phyloP scores from a whole-genome alignment of 2,329 filamentous ascomycete species.

The Fusarium proliferatum region DNA sequence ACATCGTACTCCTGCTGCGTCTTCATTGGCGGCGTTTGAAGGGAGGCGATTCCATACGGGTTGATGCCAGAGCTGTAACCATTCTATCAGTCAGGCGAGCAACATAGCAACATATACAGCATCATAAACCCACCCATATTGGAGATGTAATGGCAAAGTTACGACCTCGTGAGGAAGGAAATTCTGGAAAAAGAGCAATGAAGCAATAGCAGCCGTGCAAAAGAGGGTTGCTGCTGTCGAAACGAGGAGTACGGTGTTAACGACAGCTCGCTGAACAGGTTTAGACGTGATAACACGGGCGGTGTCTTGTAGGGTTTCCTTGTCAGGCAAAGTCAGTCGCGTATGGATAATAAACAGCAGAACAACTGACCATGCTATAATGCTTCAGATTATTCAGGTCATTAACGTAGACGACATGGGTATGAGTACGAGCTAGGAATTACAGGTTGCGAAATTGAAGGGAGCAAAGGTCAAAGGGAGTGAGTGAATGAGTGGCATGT shows the following conservation, averaged over 20 bases:
- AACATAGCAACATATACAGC: neutral
- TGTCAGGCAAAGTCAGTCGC: conserved; percentile 8
- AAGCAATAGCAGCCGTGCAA: conserved; percentile 60
- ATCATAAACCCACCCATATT: conserved; percentile 65
- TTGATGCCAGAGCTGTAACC: conserved; percentile 58
- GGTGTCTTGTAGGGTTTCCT: conserved; percentile 53
- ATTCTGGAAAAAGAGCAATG: conserved; percentile 65
- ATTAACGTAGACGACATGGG: conserved; percentile 14
- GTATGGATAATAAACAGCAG: neutral
- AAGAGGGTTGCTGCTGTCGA: conserved; percentile 58
- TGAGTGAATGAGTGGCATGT: conserved; percentile 36
- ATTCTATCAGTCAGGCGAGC: conserved; percentile 22
- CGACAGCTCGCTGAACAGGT: conserved; percentile 60
- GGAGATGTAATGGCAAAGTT: conserved; percentile 64
- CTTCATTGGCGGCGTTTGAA: conserved; percentile 66
- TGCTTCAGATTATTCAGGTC: neutral
- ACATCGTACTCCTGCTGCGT: conserved; percentile 87
- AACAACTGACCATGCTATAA: conserved; percentile 33
- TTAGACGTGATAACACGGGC: conserved; percentile 60
- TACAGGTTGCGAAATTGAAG: conserved; percentile 6
- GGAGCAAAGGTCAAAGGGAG: conserved; percentile 10
- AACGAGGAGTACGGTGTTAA: conserved; percentile 60
- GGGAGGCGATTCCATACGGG: conserved; percentile 63
- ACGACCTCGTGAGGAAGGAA: conserved; percentile 67
- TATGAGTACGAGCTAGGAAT: conserved; percentile 3